phyloP scores from a whole-genome alignment of 495 filamentous ascomycete genomes.

The Penicillium longicatenatum region DNA sequence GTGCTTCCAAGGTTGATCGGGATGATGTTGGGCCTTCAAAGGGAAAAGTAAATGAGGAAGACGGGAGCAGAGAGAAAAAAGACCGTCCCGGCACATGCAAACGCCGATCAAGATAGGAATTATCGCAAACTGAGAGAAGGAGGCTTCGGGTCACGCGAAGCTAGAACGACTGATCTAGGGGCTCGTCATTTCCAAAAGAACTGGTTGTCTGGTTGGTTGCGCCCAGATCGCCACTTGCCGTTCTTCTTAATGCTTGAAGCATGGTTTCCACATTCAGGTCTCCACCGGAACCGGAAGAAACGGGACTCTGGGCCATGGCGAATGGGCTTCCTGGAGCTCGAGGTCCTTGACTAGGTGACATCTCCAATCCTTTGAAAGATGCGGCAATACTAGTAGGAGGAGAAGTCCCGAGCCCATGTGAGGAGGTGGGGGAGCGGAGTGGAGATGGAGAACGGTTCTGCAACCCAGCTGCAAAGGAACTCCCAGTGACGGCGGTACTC shows the following conservation, averaged over 20 bases:
- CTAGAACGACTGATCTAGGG: slow-evolving; percentile 32
- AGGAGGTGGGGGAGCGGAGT: slow-evolving; percentile 68
- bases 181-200: slow-evolving; percentile 49
- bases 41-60: not conserved
- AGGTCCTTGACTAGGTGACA: slow-evolving; percentile 51
- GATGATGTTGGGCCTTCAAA: not conserved
- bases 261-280: slow-evolving; percentile 89
- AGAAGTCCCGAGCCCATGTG: slow-evolving; percentile 60
- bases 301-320: slow-evolving; percentile 41
- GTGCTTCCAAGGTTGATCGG: not conserved
- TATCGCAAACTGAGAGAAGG: not conserved
- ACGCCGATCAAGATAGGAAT: not conserved
- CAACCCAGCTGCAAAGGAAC: slow-evolving; percentile 49
- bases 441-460: slow-evolving; percentile 73
- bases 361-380: slow-evolving; percentile 65
- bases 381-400: slow-evolving; percentile 68
- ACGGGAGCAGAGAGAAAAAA: not conserved
- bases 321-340: slow-evolving; percentile 30
- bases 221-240: slow-evolving; percentile 77
- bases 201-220: slow-evolving; percentile 63
- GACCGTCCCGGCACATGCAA: not conserved
- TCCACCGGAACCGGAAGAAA: slow-evolving; percentile 53
- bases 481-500: slow-evolving; percentile 39
- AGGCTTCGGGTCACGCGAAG: not conserved
- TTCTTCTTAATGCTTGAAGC: slow-evolving; percentile 72